Base-by-base conservation (phyloP, 768 basidiomycete species). In the Hemileccinum rubropunctum region DNA sequence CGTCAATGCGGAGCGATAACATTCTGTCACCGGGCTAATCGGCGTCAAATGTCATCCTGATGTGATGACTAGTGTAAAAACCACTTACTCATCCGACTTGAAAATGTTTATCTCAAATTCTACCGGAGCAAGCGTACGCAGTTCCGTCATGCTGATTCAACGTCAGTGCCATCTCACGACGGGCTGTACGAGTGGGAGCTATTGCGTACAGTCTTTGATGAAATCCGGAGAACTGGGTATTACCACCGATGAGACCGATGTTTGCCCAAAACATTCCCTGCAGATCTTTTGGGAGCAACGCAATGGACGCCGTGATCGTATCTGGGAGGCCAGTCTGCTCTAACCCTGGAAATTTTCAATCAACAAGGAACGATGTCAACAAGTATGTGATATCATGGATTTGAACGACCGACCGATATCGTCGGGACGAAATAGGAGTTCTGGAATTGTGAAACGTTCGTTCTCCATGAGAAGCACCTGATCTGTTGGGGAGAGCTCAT, bases 241-340 rank as follows among this genome's bases (percentile, higher is more conserved):
- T 87, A 13, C 95, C 95, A 42, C 95, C 95, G 60, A 93, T 81
- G 55, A 95, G 70, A 12, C 88, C 89, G 53, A 98, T 93, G 66
- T 98, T 91, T 30, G 83, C 83, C 93, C 93, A 98, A 69, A 93
- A 97, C 86, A 98, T 83, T 30, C 91, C 94, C 57, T 85, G 90
- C 21, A 95, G 59, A 59, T 95, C 91, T 44, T 77, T 72, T 0
- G 91, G 91, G 51, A 98, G 80, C 27, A 79, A 69, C 0, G 79
- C 74, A 61, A 98, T 92, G 50, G 86, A 86, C 47, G 78, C 65
- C 35, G 88, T 86, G 52, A 98, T 81, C 11, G 85, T 82, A 48
- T 77, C 79, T 32, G 91, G 75, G 26, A 98, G 70, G 2, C 95
- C 95, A 15, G 81, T 76, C 62, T 97, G 94, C 11, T 84, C 79